Base-by-base conservation (phyloP, 768 basidiomycete genomes). In the Tricholoma sp. region DNA sequence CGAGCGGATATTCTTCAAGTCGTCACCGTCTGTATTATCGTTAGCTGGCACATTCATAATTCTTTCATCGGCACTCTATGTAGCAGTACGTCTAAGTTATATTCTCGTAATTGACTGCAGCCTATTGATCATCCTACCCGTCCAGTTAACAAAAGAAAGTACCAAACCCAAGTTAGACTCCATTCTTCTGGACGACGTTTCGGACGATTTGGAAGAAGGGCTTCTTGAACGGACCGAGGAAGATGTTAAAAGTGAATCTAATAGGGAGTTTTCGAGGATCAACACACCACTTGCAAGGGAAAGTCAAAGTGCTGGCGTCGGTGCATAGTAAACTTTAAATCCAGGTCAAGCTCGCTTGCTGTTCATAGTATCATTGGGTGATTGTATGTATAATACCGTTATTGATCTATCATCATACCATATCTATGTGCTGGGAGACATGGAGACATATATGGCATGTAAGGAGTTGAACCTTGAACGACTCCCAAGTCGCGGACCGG, bases 1-100 rank as follows among this genome's bases (percentile, higher is more conserved):
- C 15, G 51, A 50, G 17, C 52, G 54, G 41, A 58, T 53, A 13
- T 56, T 52, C 41, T 56, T 45, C 33, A 18, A 51, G 9, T 17
- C 48, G 4, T 18, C 42, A 9, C 55, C 55, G 13, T 56, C 55
- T 9, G 31, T n/a, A 9, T 31, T 51, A 10, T 56, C 55, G 11
- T 5, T 42, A 17, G 28, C 44, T 32, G 45, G 53, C 13, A 31
- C 48, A n/a, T 48, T 50, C 3, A 31, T 49, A 11, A 50, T 49
- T 29, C 28, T 53, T 4, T 42, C 10, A 13, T 29, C 17, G 3
- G 49, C 50, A 13, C 18, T 41, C 1, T 17, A 24, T 15, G 24
- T 44, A 3, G 37, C 12, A 31, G 28, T 50, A 13, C 4, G 44
- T 45, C 41, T 3, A 6, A 4, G 9, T 9, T 17, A 20, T 20